These are phyloP conservation scores for Penicillium tannophilum DNA, from an alignment of 495 filamentous ascomycete genomes.

Conservation along the genomic window DNA sequence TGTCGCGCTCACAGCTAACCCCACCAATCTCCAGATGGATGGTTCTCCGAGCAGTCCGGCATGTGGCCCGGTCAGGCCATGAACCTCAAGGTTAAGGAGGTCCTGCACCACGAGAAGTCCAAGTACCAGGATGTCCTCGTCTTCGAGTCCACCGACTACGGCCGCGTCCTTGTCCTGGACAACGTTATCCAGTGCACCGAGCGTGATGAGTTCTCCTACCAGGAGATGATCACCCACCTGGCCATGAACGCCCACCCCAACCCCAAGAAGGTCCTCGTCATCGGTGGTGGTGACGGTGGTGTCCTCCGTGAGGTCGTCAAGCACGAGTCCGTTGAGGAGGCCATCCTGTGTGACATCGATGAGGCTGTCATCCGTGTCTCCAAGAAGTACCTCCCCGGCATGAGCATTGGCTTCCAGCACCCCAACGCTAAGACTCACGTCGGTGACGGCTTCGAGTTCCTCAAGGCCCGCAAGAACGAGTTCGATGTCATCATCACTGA, in stretches of 20 bases:
- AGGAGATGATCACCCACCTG: slow-evolving; percentile 99
- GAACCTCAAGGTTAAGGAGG: slow-evolving; percentile 96
- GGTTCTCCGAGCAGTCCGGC: slow-evolving; percentile 96
- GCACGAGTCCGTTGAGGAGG: slow-evolving; percentile 91
- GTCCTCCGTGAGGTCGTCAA: slow-evolving; percentile 98
- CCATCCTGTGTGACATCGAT: slow-evolving; percentile 96
- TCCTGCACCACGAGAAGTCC: slow-evolving; percentile 98
- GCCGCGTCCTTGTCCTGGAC: slow-evolving; percentile 95
- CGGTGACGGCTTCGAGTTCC: slow-evolving; percentile 97
- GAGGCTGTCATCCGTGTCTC: slow-evolving; percentile 99
- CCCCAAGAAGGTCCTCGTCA: slow-evolving; percentile 97
- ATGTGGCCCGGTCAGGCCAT: slow-evolving; percentile 99
- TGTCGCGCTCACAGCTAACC: neutral
- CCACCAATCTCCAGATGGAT: slow-evolving; percentile 73
- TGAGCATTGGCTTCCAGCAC: slow-evolving; percentile 91
- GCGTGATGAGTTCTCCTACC: slow-evolving; percentile 98
- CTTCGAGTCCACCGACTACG: slow-evolving; percentile 96
- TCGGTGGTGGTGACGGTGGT: slow-evolving; percentile 95
- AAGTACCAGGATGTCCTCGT: slow-evolving; percentile 98
- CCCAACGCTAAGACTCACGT: slow-evolving; percentile 88
- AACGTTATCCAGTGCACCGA: slow-evolving; percentile 99
- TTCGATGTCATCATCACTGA: slow-evolving; percentile 99
- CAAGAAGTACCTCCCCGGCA: slow-evolving; percentile 95
- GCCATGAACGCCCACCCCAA: slow-evolving; percentile 98
- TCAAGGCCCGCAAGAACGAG: slow-evolving; percentile 86